phyloP scores from a whole-genome alignment of 169 alveolate species.

The Eimeria falciformis region DNA sequence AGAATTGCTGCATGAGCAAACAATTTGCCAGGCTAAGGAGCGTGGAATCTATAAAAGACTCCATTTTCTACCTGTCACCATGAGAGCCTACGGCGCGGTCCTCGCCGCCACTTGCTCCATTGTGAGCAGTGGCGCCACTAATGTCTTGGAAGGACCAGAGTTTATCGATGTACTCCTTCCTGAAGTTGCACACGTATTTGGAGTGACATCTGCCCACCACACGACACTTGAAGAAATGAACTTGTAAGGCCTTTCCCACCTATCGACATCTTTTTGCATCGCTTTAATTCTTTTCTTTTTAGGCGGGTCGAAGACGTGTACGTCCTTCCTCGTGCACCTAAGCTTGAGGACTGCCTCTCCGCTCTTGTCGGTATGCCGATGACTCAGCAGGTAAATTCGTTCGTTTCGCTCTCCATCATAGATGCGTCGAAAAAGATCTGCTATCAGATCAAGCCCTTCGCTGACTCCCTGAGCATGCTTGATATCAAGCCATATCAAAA shows the following conservation, averaged over 20 bases:
- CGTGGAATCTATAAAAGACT: conserved; percentile 13
- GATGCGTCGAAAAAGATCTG: background rate
- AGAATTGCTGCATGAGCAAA: conserved; percentile 66
- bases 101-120: conserved; percentile 62
- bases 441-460: conserved; percentile 53
- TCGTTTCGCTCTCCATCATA: too few relatives aligned
- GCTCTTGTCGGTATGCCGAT: conserved; percentile 63
- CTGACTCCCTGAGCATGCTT: conserved; percentile 62
- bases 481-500: conserved; percentile 62
- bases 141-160: conserved; percentile 56
- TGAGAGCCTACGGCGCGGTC: conserved; percentile 66
- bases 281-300: background rate
- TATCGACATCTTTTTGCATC: background rate
- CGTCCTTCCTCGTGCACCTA: conserved; percentile 64
- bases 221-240: conserved; percentile 69
- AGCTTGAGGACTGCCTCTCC: conserved; percentile 63
- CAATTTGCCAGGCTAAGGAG: conserved; percentile 53
- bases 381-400: conserved; percentile 48
- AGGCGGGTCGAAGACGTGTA: conserved; percentile 61
- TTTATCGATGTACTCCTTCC: conserved; percentile 65
- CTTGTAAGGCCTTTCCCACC: conserved; percentile 8
- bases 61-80: conserved; percentile 41
- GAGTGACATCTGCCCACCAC: conserved; percentile 63
- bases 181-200: conserved; percentile 67
- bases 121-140: conserved; percentile 66